Evolutionary conservation across 1,284 basidiomycete genomes (phyloP).

Genomic region (Leccinum cinnamomeum): DNA sequence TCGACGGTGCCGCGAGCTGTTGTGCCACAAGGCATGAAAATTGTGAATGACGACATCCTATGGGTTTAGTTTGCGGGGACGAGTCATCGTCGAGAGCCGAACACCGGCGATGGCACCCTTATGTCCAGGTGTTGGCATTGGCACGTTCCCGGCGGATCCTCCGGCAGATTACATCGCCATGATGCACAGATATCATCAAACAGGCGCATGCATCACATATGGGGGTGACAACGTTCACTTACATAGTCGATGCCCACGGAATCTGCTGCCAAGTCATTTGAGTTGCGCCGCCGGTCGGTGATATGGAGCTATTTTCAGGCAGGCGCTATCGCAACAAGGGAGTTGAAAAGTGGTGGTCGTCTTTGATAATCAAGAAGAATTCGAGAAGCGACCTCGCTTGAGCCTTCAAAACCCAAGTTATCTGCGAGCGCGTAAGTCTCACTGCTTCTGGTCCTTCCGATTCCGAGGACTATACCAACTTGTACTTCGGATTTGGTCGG

Average conservation of each 20-base stretch:
- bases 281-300: background rate
- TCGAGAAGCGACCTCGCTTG: background rate
- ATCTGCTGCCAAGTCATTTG: background rate
- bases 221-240: background rate
- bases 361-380: background rate
- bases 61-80: background rate
- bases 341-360: background rate
- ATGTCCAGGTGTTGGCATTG: background rate
- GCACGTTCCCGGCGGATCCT: background rate
- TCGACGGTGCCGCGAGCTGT: background rate
- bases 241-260: background rate
- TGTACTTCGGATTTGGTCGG: background rate
- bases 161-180: background rate
- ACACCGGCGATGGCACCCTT: background rate
- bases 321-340: background rate
- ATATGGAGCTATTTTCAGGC: background rate
- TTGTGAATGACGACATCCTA: background rate
- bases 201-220: background rate
- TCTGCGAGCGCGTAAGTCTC: conserved; percentile 1
- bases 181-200: background rate
- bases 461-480: background rate
- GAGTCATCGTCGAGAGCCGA: background rate
- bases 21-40: background rate
- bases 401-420: background rate
- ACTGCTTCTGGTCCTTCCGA: background rate